Conservation (phyloP, 139 green algal species). For the Diplosphaera chodatii region DNA sequence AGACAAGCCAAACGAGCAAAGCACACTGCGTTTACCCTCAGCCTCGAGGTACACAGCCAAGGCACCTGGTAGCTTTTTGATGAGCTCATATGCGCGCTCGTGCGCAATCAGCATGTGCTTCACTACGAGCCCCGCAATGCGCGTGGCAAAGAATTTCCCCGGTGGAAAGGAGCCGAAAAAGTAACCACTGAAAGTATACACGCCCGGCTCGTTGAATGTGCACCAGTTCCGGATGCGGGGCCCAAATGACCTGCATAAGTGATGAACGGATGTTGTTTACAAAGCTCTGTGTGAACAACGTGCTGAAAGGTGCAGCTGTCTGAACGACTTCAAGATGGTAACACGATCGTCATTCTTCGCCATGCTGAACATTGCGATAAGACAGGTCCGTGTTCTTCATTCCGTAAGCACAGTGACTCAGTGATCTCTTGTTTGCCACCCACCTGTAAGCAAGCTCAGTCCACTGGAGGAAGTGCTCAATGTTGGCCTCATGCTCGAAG, state of each 20-base stretch:
- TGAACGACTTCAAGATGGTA: too few species aligned
- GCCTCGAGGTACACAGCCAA: too few species aligned
- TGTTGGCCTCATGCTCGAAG: slow-evolving; percentile 55
- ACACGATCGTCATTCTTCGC: too few species aligned
- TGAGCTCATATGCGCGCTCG: slow-evolving; percentile 27
- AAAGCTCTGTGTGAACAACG: too few species aligned
- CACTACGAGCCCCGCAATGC: slow-evolving; percentile 12
- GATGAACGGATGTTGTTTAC: too few species aligned
- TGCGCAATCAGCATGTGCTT: slow-evolving; percentile 28
- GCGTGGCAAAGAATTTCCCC: slow-evolving; percentile 29
- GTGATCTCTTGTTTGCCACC: too few species aligned
- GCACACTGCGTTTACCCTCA: too few species aligned
- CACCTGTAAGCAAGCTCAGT: slow-evolving; percentile 25
- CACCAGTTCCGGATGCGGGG: slow-evolving; percentile 43
- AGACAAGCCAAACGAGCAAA: too few species aligned
- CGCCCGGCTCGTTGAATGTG: slow-evolving; percentile 67
- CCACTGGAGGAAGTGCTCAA: slow-evolving; percentile 47
- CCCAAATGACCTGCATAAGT: slow-evolving; percentile 29
- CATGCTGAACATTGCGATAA: too few species aligned
- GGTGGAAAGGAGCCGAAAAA: slow-evolving; percentile 43
- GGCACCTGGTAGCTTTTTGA: slow-evolving; percentile 35
- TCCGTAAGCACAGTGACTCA: too few species aligned
- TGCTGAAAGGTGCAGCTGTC: too few species aligned
- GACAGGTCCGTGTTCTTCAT: too few species aligned
- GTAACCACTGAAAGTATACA: slow-evolving; percentile 42